Percentiles rank a stretch among this genome's conserved stretches.
Evolutionary conservation across 441 rosid species (phyloP).

Genomic region (Erodium moschatum): DNA sequence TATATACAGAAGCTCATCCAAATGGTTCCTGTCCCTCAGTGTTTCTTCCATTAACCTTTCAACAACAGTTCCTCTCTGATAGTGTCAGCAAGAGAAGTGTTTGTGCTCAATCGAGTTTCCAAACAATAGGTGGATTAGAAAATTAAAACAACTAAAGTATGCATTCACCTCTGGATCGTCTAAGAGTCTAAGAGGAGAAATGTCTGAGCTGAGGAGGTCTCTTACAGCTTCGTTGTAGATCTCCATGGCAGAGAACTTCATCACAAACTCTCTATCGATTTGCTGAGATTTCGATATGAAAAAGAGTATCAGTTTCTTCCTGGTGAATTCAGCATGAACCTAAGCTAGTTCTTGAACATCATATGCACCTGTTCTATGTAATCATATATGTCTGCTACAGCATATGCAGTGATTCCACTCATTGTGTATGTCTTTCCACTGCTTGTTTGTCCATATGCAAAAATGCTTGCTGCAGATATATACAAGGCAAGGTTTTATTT

Average conservation of each 20-base stretch:
- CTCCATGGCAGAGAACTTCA: constrained; percentile 87
- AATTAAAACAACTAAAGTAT: neutral
- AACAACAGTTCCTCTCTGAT: constrained; percentile 80
- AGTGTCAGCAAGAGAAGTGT: neutral
- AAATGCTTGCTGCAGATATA: constrained; percentile 68
- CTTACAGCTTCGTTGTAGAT: constrained; percentile 87
- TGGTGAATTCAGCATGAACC: neutral
- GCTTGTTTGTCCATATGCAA: constrained; percentile 97
- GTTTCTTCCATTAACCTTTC: constrained; percentile 81
- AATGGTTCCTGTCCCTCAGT: constrained; percentile 61
- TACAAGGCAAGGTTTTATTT: no score
- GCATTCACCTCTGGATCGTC: constrained; percentile 82
- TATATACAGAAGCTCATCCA: constrained; percentile 56
- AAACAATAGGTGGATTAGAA: neutral
- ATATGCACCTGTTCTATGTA: constrained; percentile 54
- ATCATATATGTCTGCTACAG: constrained; percentile 74
- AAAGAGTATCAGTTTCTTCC: neutral
- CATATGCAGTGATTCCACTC: constrained; percentile 70
- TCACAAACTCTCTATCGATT: constrained; percentile 61
- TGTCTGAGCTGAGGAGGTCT: constrained; percentile 67
- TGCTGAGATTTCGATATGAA: constrained; percentile 34
- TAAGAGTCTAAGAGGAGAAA: constrained; percentile 67
- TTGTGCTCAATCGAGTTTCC: neutral
- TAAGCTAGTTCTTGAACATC: neutral
- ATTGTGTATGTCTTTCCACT: constrained; percentile 77